Conservation (phyloP, 2,329 filamentous ascomycete genomes). For the Aspergillus caelatus region DNA sequence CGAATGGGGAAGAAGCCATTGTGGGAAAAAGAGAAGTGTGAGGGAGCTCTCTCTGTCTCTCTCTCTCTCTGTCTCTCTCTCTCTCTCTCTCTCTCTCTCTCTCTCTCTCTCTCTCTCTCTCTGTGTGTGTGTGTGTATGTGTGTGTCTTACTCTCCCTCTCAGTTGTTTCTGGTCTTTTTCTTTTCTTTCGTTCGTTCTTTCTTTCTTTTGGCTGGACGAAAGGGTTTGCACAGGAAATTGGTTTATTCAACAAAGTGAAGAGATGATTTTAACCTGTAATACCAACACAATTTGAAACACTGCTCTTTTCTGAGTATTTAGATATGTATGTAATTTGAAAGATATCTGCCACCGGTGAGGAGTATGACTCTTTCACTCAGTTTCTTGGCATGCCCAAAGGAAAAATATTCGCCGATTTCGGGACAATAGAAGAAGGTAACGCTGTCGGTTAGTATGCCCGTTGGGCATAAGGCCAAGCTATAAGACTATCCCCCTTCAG, state of each 20-base stretch:
- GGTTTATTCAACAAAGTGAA: neutral
- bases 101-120: neutral
- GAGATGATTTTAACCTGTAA: neutral
- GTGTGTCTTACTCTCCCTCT: no score
- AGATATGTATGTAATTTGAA: neutral
- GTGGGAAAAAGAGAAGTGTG: neutral
- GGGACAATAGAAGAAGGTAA: neutral
- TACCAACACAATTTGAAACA: neutral
- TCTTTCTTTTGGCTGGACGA: no score
- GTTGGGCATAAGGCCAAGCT: constrained; percentile 13
- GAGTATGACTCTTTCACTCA: constrained; percentile 13
- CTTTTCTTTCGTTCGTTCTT: neutral
- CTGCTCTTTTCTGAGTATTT: no score
- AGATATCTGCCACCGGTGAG: constrained; percentile 2
- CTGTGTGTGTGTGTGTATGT: no score
- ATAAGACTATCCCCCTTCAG: neutral
- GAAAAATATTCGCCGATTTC: constrained; percentile 2
- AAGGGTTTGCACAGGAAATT: no score
- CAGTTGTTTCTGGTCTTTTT: neutral
- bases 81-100: neutral
- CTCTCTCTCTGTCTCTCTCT: neutral
- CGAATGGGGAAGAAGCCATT: constrained; percentile 53
- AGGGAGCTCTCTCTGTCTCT: neutral
- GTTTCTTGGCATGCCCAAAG: constrained; percentile 17
- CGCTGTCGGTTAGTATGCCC: neutral